Evolutionary conservation across 106 monocot species (phyloP).

Genomic region (Dendrobium catenatum): DNA sequence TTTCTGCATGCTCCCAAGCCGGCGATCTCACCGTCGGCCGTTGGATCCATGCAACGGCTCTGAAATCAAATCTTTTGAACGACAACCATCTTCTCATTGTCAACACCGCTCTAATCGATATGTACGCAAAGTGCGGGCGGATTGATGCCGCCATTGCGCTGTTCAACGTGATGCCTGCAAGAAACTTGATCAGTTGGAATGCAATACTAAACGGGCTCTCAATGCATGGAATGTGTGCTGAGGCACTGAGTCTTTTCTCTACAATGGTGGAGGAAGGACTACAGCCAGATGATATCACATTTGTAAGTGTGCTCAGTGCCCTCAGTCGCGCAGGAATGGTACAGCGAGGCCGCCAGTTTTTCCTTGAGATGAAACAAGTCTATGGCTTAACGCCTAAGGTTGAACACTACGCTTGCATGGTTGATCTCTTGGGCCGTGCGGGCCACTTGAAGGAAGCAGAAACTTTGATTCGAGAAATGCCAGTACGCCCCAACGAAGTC

Average conservation of each 20-base stretch:
- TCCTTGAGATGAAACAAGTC: constrained; percentile 15
- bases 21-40: constrained; percentile 46
- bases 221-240: constrained; percentile 47
- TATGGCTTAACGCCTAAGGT: constrained; percentile 39
- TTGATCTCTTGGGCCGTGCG: constrained; percentile 62
- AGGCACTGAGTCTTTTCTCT: constrained; percentile 27
- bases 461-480: constrained; percentile 42
- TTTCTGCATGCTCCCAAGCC: constrained; percentile 59
- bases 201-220: constrained; percentile 54
- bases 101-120: constrained; percentile 43
- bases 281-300: constrained; percentile 59
- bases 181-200: constrained; percentile 56
- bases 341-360: constrained; percentile 33
- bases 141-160: constrained; percentile 18
- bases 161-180: constrained; percentile 26
- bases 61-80: constrained; percentile 5
- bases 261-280: constrained; percentile 27
- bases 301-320: constrained; percentile 54
- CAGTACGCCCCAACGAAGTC: constrained; percentile 51
- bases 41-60: constrained; percentile 41
- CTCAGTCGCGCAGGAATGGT: constrained; percentile 55
- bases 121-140: constrained; percentile 59
- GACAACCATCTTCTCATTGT: constrained; percentile 16
- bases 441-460: constrained; percentile 59
- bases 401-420: constrained; percentile 71